Percentiles rank a stretch among this genome's conserved stretches.
phyloP scores from a whole-genome alignment of 2,329 filamentous ascomycete genomes.

The Penicillium sp. region DNA sequence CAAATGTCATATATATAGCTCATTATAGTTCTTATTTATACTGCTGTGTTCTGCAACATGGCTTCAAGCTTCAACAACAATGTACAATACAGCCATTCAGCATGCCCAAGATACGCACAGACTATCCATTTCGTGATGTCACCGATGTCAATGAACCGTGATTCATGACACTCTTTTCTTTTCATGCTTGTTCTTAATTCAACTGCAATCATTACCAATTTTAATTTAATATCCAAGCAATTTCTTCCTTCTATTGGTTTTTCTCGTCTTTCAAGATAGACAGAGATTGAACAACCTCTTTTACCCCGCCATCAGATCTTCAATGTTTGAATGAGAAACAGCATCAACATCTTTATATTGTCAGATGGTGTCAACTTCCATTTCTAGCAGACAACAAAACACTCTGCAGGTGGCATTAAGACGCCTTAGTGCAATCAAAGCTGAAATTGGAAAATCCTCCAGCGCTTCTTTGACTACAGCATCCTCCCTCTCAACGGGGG shows the following conservation, averaged over 20 bases:
- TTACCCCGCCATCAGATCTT: not conserved
- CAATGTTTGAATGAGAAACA: not conserved
- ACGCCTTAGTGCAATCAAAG: constrained; percentile 1
- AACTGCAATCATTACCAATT: not conserved
- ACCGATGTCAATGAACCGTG: not conserved
- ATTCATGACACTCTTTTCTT: not conserved
- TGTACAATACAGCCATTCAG: too few relatives aligned
- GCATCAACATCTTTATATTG: not conserved
- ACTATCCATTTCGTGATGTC: constrained; percentile 5
- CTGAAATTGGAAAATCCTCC: not conserved
- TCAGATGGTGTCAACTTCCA: constrained; percentile 2
- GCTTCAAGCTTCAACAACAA: too few relatives aligned
- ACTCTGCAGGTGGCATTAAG: not conserved
- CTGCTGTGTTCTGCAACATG: too few relatives aligned
- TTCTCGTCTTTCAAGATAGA: not conserved
- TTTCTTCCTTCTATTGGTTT: not conserved
- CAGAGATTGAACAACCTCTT: not conserved
- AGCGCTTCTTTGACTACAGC: not conserved
- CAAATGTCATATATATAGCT: too few relatives aligned
- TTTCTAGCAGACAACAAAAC: not conserved
- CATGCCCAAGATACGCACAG: not conserved
- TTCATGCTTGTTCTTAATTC: constrained; percentile 3
- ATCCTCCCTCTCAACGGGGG: not conserved
- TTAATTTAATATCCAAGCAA: not conserved
- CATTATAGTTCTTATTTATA: too few relatives aligned